phyloP scores from a whole-genome alignment of 371 early-diverging fungal species.

The Mucor circinelloides region DNA sequence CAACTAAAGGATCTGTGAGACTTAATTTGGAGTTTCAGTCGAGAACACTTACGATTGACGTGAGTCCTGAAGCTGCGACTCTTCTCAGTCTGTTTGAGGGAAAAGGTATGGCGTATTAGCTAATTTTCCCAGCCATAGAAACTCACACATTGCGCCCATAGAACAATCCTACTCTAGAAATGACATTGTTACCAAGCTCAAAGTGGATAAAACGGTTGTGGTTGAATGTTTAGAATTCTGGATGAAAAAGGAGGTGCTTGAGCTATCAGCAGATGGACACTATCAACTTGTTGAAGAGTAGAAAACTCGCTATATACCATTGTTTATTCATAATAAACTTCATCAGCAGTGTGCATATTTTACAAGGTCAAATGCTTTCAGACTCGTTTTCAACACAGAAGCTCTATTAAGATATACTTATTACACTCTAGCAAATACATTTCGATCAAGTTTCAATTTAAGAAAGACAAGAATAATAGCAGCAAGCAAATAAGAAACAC shows the following conservation, averaged over 20 bases:
- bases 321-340: background rate
- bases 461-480: constrained; percentile 16
- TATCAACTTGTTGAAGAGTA: constrained; percentile 24
- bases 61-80: constrained; percentile 28
- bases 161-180: constrained; percentile 13
- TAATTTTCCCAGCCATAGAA: background rate
- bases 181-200: constrained; percentile 13
- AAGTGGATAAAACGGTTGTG: constrained; percentile 7
- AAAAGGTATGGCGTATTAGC: no score
- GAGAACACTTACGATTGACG: constrained; percentile 9
- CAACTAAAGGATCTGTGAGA: constrained; percentile 28
- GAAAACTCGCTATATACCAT: background rate
- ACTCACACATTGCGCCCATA: background rate
- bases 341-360: background rate
- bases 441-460: constrained; percentile 18
- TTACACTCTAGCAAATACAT: constrained; percentile 28
- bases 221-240: constrained; percentile 27
- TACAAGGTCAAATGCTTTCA: no score
- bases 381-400: no score
- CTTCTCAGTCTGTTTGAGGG: constrained; percentile 29
- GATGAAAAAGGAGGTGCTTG: constrained; percentile 21
- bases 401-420: background rate
- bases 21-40: constrained; percentile 32
- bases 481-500: constrained; percentile 22
- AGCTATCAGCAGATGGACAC: constrained; percentile 18